Evolutionary conservation across 2,329 filamentous ascomycete genomes (phyloP), one percentile per base, ranked within the genome.

Genomic region (Ceratocystis harringtonii): DNA sequence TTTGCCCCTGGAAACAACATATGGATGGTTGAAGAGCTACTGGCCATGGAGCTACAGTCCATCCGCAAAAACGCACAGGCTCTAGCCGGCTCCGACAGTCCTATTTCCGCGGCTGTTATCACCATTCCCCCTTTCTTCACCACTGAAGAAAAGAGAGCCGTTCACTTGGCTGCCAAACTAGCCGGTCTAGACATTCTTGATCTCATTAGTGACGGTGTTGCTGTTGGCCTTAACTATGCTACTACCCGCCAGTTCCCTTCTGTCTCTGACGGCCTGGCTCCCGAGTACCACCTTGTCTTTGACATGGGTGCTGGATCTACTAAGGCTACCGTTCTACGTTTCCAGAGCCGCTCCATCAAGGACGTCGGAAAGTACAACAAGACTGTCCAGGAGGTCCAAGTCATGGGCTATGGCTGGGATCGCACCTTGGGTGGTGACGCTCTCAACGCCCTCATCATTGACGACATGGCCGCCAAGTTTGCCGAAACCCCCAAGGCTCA

Each of bases 221-320:
- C 94, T 41, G 92, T 99, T 66, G 94, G 91, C 30, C 77, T 99
- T 70, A 95, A 99, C 77, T 99, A 97, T 75, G 94, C 94, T 55
- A 96, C 91, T 32, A 88, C 84, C 72, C 85, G 94, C 71, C 90
- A 88, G 17, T 99, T 97, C 75, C 90, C 92, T 45, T 90, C 84
- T 71, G 80, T 94, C 68, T 88, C 84, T 65, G 86, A 94, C 64
- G 90, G 90, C 65, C 87, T 83, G 69, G 91, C 91, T 78, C 87
- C 94, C 0, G 94, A 99, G 76, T 84, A 92, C 71, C 90, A 99
- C 76, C 78, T 99, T 74, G 84, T 99, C 36, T 99, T 94, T 72
- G 94, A 99, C 73, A 97, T 99, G 92, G 94, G 94, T 70, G 92
- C 94, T 70, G 94, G 94, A 3, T 96, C 90, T 58, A 89, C 92